These are phyloP conservation scores for Pichia nanzhaoensis DNA, from an alignment of 805 yeast species.

Conservation along the genomic window DNA sequence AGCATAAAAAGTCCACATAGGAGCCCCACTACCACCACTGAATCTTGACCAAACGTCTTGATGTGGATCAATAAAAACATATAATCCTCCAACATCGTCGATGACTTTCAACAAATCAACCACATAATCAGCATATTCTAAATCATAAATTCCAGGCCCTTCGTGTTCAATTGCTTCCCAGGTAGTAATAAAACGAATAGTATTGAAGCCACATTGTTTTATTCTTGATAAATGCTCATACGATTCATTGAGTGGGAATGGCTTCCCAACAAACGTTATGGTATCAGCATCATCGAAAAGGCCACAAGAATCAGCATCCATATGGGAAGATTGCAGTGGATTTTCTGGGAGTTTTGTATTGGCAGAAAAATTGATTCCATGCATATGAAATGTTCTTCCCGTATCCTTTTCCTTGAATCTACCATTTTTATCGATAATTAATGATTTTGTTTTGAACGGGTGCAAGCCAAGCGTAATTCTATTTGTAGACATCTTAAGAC, in stretches of 20 bases:
- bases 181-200: slow-evolving; percentile 66
- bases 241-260: slow-evolving; percentile 72
- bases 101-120: slow-evolving; percentile 53
- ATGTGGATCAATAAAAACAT: slow-evolving; percentile 80
- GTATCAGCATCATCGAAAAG: slow-evolving; percentile 62
- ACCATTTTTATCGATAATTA: slow-evolving; percentile 41
- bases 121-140: slow-evolving; percentile 66
- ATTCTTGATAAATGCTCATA: slow-evolving; percentile 60
- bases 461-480: background rate
- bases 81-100: slow-evolving; percentile 60
- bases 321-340: slow-evolving; percentile 43
- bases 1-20: slow-evolving; percentile 85
- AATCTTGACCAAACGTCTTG: slow-evolving; percentile 93
- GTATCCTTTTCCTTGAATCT: slow-evolving; percentile 43
- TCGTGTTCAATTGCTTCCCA: slow-evolving; percentile 92
- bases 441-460: slow-evolving; percentile 16
- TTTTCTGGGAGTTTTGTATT: slow-evolving; percentile 60
- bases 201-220: slow-evolving; percentile 76
- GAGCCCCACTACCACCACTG: slow-evolving; percentile 91
- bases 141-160: slow-evolving; percentile 82
- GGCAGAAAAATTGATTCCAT: slow-evolving; percentile 80
- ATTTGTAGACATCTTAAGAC: no score
- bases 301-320: slow-evolving; percentile 33
- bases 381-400: slow-evolving; percentile 57
- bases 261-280: slow-evolving; percentile 79